These are phyloP conservation scores for Quercus glauca DNA, from an alignment of 306 rosid species.

Conservation along the genomic window DNA sequence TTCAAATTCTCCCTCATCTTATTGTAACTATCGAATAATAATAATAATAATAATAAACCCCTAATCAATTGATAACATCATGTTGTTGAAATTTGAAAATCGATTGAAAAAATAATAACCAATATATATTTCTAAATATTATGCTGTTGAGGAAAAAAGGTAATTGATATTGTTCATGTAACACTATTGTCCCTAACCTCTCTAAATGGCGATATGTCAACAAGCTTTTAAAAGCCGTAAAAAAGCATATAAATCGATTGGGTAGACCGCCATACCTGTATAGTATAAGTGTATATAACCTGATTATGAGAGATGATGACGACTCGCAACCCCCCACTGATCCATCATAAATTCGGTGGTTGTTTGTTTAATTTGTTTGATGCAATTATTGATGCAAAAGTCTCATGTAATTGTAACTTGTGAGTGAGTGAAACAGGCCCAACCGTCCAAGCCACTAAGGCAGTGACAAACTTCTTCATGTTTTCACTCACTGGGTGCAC, in stretches of 20 bases:
- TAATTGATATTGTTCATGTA: not conserved
- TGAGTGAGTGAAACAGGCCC: not conserved
- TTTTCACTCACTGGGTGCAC: not conserved
- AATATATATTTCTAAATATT: no score
- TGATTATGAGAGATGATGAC: constrained; percentile 13
- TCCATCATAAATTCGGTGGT: constrained; percentile 44
- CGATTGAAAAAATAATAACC: no score
- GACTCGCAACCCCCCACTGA: constrained; percentile 33
- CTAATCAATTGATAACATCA: no score
- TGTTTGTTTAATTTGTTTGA: constrained; percentile 34
- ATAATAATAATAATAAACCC: no score
- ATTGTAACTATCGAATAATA: no score
- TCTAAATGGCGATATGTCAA: not conserved
- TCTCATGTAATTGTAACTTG: not conserved
- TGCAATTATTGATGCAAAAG: constrained; percentile 6
- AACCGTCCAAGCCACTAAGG: not conserved
- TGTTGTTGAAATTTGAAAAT: no score
- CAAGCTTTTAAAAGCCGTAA: not conserved
- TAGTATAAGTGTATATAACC: no score
- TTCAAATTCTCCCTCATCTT: no score
- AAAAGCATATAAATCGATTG: no score
- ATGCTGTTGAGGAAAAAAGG: no score
- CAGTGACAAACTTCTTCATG: not conserved
- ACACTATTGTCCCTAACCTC: not conserved
- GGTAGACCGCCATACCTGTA: no score